Percentiles rank a stretch among this genome's conserved stretches.
Evolutionary conservation across 805 yeast species (phyloP).

Genomic region (Saccharomycopsis amapae): DNA sequence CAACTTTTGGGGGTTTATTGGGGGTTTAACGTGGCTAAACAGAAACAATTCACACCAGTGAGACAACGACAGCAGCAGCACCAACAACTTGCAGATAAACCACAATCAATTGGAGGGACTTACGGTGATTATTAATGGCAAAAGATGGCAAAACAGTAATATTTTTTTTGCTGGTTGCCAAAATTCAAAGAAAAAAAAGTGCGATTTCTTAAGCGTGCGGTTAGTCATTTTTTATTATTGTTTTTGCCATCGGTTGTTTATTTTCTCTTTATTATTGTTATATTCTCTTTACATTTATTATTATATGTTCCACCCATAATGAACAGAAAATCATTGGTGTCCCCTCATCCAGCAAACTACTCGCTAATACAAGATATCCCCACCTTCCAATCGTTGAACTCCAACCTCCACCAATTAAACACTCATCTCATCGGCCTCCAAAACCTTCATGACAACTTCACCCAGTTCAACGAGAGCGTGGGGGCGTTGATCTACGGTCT

Average conservation of each 20-base stretch:
- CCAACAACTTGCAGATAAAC: neutral
- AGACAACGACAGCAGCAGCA: neutral
- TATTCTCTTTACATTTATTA: neutral
- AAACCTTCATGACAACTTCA: constrained; percentile 53
- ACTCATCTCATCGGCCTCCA: constrained; percentile 13
- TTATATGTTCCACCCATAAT: neutral
- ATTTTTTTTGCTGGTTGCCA: too few species aligned
- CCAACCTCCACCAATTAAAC: constrained; percentile 3
- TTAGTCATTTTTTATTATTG: too few species aligned
- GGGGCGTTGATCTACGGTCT: constrained; percentile 73
- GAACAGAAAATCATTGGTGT: constrained; percentile 1
- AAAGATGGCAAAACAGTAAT: too few species aligned
- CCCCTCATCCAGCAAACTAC: constrained; percentile 2
- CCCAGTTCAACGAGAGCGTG: constrained; percentile 68
- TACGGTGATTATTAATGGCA: too few species aligned
- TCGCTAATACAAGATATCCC: constrained; percentile 10
- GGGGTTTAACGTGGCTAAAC: too few species aligned
- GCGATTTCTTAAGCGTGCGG: too few species aligned
- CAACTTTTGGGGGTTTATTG: too few species aligned
- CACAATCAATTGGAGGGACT: too few species aligned
- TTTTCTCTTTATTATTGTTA: too few species aligned
- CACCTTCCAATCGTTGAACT: constrained; percentile 8
- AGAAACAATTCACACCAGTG: too few species aligned
- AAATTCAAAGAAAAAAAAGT: too few species aligned
- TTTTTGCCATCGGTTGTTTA: too few species aligned